phyloP scores from a whole-genome alignment of 148 eudicot species.

The Drosera capensis region DNA sequence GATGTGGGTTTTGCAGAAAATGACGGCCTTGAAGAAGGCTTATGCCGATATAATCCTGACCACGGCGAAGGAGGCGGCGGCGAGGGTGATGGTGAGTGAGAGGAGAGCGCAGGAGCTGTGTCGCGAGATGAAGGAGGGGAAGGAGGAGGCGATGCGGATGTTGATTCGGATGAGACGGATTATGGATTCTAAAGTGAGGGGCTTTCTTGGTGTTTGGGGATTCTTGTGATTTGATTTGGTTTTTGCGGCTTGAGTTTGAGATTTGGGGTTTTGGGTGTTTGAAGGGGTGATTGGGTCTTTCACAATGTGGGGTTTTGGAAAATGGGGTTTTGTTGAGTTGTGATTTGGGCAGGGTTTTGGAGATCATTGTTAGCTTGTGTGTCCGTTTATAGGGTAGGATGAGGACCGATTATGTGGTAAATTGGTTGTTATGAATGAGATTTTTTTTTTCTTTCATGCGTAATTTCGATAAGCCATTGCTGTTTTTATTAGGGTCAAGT shows the following conservation, averaged over 20 bases:
- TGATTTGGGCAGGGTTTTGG: slow-evolving; percentile 1
- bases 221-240: not conserved
- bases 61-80: slow-evolving; percentile 66
- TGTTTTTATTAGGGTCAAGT: too few relatives aligned
- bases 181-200: slow-evolving; percentile 57
- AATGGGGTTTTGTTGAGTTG: not conserved
- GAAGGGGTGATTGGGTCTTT: not conserved
- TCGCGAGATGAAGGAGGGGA: slow-evolving; percentile 36
- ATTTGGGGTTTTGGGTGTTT: not conserved
- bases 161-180: slow-evolving; percentile 49
- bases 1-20: slow-evolving; percentile 32
- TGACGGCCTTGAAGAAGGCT: slow-evolving; percentile 70
- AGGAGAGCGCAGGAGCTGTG: slow-evolving; percentile 36
- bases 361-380: too few relatives aligned
- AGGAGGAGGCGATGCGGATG: slow-evolving; percentile 65
- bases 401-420: too few relatives aligned
- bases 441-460: too few relatives aligned
- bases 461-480: too few relatives aligned
- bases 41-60: slow-evolving; percentile 76
- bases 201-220: not conserved
- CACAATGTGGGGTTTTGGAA: not conserved
- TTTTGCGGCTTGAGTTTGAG: not conserved
- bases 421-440: too few relatives aligned
- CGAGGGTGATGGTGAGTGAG: slow-evolving; percentile 58
- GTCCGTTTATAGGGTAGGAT: too few relatives aligned